Evolutionary conservation across 306 rosid genomes (phyloP), one percentile per base, ranked within the genome.

Genomic region (Quercus ilex): DNA sequence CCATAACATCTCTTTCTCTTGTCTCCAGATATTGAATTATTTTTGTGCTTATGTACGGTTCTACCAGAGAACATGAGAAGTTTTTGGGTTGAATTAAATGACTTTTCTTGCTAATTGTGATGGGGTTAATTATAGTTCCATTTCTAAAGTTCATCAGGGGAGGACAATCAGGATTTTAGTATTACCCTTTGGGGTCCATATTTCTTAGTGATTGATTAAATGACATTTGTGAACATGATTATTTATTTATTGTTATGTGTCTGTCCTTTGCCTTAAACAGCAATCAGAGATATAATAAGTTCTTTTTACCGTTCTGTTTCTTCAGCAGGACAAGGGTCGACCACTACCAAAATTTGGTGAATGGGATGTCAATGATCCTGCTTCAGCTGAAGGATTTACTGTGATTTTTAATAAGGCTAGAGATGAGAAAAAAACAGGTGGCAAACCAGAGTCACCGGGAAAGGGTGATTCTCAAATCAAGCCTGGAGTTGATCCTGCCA

Each of bases 281-380:
- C 30, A 52, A 55, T 38, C 62, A 23, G 62, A 30, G 23, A 49
- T 7, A 12, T 71, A 23, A 46, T 71, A 1, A 35, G 21, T 6
- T 13, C 11, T 28, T 71, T 43, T 43, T 18, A 26, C 71, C 14
- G 43, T 74, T 33, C 65, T 68, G 71, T 74, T 69, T 79, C 59
- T 79, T 63, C 30, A 78, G 59, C 91, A 95, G 97, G 99, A 91
- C 41, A 95, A 95, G 88, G 99, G 99, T 73, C 93, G 75, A 77
- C 98, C 99, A 59, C 92, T 95, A 14, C 99, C 99, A 52, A 95
- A 95, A 84, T 95, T 95, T 77, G 99, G 99, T 78, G 99, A 93
- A 85, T 95, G 99, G 99, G 98, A 95, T 81, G 99, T 91, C 79
- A 95, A 95, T 77, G 97, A 95, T 89, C 99, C 99, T 74, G 90